A percentile compares a stretch with the other conserved stretches of the same genome.
phyloP scores from a whole-genome alignment of 176 grass and related monocot genomes.

The Juncus effusus region DNA sequence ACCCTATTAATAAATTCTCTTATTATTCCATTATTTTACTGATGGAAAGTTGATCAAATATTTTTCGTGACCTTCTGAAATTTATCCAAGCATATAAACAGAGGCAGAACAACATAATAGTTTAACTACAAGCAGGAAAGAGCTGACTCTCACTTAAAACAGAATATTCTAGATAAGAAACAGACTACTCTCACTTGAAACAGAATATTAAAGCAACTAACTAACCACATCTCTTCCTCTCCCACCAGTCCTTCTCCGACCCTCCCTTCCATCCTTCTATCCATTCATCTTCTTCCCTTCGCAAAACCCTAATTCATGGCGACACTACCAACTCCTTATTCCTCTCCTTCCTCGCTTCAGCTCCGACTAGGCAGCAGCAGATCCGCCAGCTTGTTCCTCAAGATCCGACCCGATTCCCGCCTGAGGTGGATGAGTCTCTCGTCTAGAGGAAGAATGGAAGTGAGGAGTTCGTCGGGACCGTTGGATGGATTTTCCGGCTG shows the following conservation, averaged over 20 bases:
- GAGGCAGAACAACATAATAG: too few relatives aligned
- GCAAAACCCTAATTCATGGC: conserved; percentile 23
- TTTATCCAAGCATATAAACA: too few relatives aligned
- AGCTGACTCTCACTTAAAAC: too few relatives aligned
- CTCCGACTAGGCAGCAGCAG: conserved; percentile 16
- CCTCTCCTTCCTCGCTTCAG: conserved; percentile 22
- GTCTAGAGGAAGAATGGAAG: not conserved
- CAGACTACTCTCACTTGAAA: too few relatives aligned
- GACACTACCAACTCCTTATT: not conserved
- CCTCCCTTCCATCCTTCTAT: not conserved
- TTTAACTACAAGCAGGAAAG: too few relatives aligned
- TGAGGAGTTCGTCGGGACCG: conserved; percentile 5
- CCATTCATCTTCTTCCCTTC: not conserved
- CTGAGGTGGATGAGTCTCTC: not conserved
- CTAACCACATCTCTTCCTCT: not conserved
- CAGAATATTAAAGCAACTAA: not conserved
- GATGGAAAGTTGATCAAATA: too few relatives aligned
- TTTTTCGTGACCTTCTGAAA: too few relatives aligned
- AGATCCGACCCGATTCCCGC: conserved; percentile 10
- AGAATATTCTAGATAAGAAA: too few relatives aligned
- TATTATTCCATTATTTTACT: too few relatives aligned
- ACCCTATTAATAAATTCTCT: too few relatives aligned
- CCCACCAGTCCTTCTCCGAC: not conserved
- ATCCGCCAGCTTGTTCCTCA: conserved; percentile 10
- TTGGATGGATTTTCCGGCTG: conserved; percentile 68